Base-by-base conservation (phyloP, 2,329 filamentous ascomycete species). In the Aspergillus neotritici region DNA sequence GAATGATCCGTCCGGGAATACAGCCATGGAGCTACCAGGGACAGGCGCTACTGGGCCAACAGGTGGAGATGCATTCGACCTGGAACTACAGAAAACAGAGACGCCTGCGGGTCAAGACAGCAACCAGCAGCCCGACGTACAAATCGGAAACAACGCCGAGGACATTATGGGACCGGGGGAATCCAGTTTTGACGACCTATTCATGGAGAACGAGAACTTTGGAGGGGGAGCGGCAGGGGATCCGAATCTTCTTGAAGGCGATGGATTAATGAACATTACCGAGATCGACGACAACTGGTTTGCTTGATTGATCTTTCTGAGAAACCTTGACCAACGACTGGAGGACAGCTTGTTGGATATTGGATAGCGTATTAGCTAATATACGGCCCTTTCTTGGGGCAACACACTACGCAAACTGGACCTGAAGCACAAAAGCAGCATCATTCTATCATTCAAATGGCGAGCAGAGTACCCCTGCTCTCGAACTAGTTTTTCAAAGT, bases 111-210 rank as follows among this genome's bases (percentile, higher is more conserved):
- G 47, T 35, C 52, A 57, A 40, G 14, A 30, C 8, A 41, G 34
- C 11, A 51, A 46, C 11, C 47, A 43, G 25, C 47, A 46, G 16
- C 14, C 43, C 6, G 50, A 50, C 14, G 34, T 40, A n/a, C 49
- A 49, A 30, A 43, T 46, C 25, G 50, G 53, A 11, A 56, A 48
- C 11, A 56, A 52, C 13, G 56, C 54, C 16, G 64, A 64, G 9
- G 60, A 66, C 49, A 52, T 64, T 16, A 65, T 69, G 53, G 63
- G 54, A 2, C 65, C 63, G 5, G 67, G 64, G 11, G 64, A 68
- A 49, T 71, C 69, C 13, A 70, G 62, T 46, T 72, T 73, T 43
- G 70, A 72, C 42, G 66, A 70, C 40, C 45, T 70, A n/a, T 68
- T 70, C 45, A 60, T 69, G 53, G 68, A 68, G 16, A 64, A 53